Conservation (phyloP, 2,329 filamentous ascomycete genomes). For the Triangularia verruculosa region DNA sequence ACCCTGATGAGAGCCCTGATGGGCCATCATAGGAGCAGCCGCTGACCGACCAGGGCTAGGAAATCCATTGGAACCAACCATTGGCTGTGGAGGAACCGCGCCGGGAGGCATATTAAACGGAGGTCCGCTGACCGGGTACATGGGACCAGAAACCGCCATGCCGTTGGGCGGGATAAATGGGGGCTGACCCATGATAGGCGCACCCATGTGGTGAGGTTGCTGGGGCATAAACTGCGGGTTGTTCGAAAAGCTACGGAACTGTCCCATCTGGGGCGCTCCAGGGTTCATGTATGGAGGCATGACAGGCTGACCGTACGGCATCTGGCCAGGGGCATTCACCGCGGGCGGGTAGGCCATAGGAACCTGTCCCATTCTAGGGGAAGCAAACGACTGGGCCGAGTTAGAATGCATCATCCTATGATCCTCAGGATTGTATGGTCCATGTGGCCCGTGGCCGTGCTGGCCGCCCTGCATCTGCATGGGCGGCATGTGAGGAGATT, state of each 20-base stretch:
- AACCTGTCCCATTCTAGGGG: conserved; percentile 71
- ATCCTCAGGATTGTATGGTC: conserved; percentile 71
- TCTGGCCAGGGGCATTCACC: conserved; percentile 66
- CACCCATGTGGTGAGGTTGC: conserved; percentile 68
- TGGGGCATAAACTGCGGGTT: conserved; percentile 70
- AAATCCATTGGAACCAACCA: conserved; percentile 71
- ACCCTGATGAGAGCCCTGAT: conserved; percentile 86
- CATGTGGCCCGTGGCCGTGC: conserved; percentile 63
- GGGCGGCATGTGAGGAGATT: conserved; percentile 71
- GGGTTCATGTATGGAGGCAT: conserved; percentile 69
- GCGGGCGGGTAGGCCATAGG: conserved; percentile 67
- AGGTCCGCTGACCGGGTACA: conserved; percentile 67
- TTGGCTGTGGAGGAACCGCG: conserved; percentile 53
- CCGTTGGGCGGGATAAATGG: conserved; percentile 74
- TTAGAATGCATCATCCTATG: conserved; percentile 84
- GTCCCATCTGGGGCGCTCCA: conserved; percentile 65
- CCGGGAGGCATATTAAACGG: conserved; percentile 64
- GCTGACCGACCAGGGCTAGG: conserved; percentile 77
- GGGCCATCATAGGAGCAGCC: conserved; percentile 84
- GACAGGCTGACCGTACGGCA: conserved; percentile 69
- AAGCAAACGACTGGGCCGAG: conserved; percentile 80
- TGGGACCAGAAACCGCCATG: conserved; percentile 65
- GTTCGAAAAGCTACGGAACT: conserved; percentile 68
- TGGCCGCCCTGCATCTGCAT: conserved; percentile 75
- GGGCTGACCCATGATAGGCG: conserved; percentile 79